phyloP scores from a whole-genome alignment of 129 eudicot species.

The Escallonia rubra region DNA sequence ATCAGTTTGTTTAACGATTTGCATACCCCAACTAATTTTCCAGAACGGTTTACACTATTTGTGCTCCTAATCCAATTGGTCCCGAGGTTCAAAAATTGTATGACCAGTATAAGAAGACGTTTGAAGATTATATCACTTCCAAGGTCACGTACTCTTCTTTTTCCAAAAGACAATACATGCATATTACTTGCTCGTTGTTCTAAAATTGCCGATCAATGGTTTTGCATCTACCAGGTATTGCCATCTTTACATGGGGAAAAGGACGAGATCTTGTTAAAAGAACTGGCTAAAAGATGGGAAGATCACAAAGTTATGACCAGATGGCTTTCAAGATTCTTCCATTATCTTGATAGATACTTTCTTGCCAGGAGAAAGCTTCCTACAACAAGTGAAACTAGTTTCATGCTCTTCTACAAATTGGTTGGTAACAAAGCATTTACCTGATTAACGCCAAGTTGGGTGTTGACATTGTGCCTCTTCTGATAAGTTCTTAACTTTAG shows the following conservation, averaged over 20 bases:
- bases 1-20: background rate
- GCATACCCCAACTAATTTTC: background rate
- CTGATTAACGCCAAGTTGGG: background rate
- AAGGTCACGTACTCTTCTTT: slow-evolving; percentile 8
- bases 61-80: slow-evolving; percentile 1
- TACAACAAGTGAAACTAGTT: slow-evolving; percentile 8
- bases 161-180: too few relatives aligned
- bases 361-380: background rate
- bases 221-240: slow-evolving; percentile 2
- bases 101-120: slow-evolving; percentile 16
- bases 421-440: slow-evolving; percentile 4
- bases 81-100: slow-evolving; percentile 19
- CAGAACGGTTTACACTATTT: slow-evolving; percentile 12
- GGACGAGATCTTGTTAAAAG: slow-evolving; percentile 15
- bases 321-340: slow-evolving; percentile 30
- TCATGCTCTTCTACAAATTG: slow-evolving; percentile 17
- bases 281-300: slow-evolving; percentile 23
- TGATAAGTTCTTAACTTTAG: background rate
- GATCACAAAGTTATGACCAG: slow-evolving; percentile 16
- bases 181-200: too few relatives aligned
- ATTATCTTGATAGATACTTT: slow-evolving; percentile 18
- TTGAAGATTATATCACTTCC: slow-evolving; percentile 20
- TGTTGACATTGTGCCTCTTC: too few relatives aligned
- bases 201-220: too few relatives aligned
- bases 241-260: slow-evolving; percentile 15